Conservation (phyloP, 2,329 filamentous ascomycete species). For the Xylaria sp. region DNA sequence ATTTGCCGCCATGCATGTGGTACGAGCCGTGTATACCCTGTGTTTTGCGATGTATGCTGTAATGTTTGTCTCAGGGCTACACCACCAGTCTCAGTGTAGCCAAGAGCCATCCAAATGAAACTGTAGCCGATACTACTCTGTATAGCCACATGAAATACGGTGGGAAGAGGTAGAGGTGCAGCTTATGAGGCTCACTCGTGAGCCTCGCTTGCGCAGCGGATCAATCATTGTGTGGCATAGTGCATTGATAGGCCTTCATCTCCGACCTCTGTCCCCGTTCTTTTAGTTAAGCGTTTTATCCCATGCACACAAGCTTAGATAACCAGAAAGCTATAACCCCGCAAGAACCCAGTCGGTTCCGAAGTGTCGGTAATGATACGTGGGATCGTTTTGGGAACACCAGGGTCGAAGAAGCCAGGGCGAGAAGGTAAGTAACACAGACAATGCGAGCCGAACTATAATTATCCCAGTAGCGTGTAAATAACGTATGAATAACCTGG, state of each 20-base stretch:
- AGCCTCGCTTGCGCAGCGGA: background rate
- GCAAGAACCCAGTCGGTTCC: constrained; percentile 1
- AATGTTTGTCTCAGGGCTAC: background rate
- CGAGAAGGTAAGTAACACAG: constrained; percentile 6
- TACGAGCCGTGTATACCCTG: background rate
- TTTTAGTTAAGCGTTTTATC: background rate
- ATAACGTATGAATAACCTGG: background rate
- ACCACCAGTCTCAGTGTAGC: background rate
- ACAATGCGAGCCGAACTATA: background rate
- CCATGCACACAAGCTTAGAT: background rate
- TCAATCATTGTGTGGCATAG: too few relatives aligned
- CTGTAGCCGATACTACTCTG: background rate
- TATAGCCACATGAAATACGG: too few relatives aligned
- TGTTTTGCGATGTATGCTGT: background rate
- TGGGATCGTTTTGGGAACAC: constrained; percentile 1
- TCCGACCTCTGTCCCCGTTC: background rate
- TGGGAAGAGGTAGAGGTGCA: background rate
- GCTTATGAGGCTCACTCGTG: background rate
- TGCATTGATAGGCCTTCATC: background rate
- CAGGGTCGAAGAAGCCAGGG: background rate
- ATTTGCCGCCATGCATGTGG: too few relatives aligned
- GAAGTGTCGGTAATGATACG: constrained; percentile 22
- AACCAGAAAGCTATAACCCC: background rate
- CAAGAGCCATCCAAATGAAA: background rate
- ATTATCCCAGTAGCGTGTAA: background rate